A percentile compares a stretch with the other conserved stretches of the same genome.
phyloP scores from a whole-genome alignment of 495 filamentous ascomycete genomes.

The Apodospora peruviana region DNA sequence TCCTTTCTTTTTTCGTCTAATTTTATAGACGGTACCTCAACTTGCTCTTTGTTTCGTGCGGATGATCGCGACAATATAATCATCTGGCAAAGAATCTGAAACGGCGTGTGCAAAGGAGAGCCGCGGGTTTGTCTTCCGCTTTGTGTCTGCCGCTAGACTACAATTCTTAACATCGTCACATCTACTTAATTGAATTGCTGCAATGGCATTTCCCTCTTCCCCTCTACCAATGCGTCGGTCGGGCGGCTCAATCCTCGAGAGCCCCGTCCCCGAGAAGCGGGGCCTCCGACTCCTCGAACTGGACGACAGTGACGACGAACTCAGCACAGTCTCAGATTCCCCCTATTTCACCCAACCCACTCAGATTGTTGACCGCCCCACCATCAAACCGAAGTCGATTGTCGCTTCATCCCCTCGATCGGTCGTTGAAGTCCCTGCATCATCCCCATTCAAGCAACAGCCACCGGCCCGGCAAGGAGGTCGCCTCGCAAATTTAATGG shows the following conservation, averaged over 20 bases:
- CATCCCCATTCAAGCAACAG: conserved; percentile 58
- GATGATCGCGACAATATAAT: too few species aligned
- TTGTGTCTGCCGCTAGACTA: too few species aligned
- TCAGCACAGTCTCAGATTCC: conserved; percentile 16
- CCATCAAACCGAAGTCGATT: conserved; percentile 4
- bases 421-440: conserved; percentile 74
- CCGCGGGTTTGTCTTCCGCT: too few species aligned
- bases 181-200: neutral
- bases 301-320: conserved; percentile 17
- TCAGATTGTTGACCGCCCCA: conserved; percentile 47
- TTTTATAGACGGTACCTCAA: too few species aligned
- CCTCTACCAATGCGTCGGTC: neutral
- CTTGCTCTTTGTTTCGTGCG: too few species aligned
- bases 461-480: conserved; percentile 16
- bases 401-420: conserved; percentile 39
- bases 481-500: conserved; percentile 57
- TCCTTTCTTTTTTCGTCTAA: too few species aligned
- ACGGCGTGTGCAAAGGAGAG: too few species aligned
- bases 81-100: too few species aligned
- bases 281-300: conserved; percentile 2
- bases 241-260: neutral
- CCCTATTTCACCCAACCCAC: conserved; percentile 60
- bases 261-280: neutral
- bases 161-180: too few species aligned
- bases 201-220: conserved; percentile 12